Conservation (phyloP, 805 yeast species). For the Starmerella scarabaei region DNA sequence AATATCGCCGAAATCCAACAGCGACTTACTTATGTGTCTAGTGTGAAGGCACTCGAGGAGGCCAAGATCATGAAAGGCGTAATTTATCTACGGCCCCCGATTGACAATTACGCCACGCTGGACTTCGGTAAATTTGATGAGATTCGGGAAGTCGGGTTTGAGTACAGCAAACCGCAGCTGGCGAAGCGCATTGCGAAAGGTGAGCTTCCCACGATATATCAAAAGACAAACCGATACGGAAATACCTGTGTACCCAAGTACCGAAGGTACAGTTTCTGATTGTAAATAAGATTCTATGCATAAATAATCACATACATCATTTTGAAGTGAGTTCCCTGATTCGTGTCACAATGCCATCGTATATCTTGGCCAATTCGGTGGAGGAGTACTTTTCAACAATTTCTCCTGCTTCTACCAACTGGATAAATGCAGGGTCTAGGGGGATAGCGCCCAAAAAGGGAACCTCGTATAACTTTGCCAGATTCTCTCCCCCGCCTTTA, state of each 20-base stretch:
- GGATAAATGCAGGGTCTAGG: slow-evolving; percentile 83
- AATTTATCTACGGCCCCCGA: slow-evolving; percentile 81
- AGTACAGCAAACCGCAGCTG: slow-evolving; percentile 52
- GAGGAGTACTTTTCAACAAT: slow-evolving; percentile 24
- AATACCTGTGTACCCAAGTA: neutral
- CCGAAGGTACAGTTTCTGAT: slow-evolving; percentile 17
- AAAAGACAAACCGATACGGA: slow-evolving; percentile 17
- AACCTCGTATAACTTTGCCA: slow-evolving; percentile 51
- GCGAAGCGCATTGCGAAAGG: slow-evolving; percentile 40
- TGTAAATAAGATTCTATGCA: neutral
- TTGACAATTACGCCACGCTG: slow-evolving; percentile 78
- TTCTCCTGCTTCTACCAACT: slow-evolving; percentile 61
- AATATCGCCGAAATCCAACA: slow-evolving; percentile 90
- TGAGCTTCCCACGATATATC: slow-evolving; percentile 41
- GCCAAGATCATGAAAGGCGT: slow-evolving; percentile 81
- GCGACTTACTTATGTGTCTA: slow-evolving; percentile 84
- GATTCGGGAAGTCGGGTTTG: slow-evolving; percentile 66
- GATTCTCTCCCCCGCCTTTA: slow-evolving; percentile 73
- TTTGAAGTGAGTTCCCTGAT: slow-evolving; percentile 12
- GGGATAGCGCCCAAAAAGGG: slow-evolving; percentile 80
- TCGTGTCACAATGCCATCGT: slow-evolving; percentile 34
- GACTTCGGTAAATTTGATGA: slow-evolving; percentile 90
- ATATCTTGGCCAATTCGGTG: slow-evolving; percentile 33
- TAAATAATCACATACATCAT: neutral
- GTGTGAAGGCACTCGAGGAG: slow-evolving; percentile 80